Percentiles rank a stretch among this genome's conserved stretches.
Conservation (phyloP, 805 yeast species). For the Cyberlindnera mississippiensis region DNA sequence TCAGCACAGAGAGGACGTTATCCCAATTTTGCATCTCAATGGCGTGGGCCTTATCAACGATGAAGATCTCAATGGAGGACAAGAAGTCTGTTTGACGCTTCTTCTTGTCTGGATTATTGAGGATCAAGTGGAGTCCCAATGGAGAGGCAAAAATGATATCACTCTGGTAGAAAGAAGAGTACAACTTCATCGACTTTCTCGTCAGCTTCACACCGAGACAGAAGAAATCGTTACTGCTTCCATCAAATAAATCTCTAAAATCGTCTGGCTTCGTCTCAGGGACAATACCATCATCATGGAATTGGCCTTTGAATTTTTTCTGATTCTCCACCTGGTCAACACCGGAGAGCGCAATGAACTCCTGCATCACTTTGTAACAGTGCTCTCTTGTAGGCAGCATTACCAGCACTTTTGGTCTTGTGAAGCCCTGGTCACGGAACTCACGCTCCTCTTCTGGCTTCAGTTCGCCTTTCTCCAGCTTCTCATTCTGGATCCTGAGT, state of each 20-base stretch:
- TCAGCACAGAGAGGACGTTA: conserved; percentile 64
- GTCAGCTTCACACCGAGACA: conserved; percentile 89
- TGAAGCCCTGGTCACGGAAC: conserved; percentile 89
- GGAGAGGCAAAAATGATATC: conserved; percentile 92
- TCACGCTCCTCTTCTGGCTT: conserved; percentile 50
- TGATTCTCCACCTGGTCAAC: conserved; percentile 77
- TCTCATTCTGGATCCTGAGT: conserved; percentile 40
- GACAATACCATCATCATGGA: conserved; percentile 46
- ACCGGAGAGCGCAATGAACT: conserved; percentile 58
- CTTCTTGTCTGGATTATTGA: conserved; percentile 57
- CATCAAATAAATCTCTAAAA: conserved; percentile 73
- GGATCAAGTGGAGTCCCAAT: conserved; percentile 74
- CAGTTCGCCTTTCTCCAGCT: conserved; percentile 31
- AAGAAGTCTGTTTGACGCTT: conserved; percentile 75
- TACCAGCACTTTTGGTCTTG: conserved; percentile 84
- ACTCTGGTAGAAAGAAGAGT: conserved; percentile 76
- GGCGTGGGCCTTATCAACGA: conserved; percentile 82
- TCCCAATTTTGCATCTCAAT: conserved; percentile 92
- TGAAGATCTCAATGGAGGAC: conserved; percentile 78
- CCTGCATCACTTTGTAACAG: conserved; percentile 64
- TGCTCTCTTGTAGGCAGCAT: conserved; percentile 80
- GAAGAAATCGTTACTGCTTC: conserved; percentile 89
- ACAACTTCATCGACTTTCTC: conserved; percentile 79
- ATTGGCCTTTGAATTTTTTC: conserved; percentile 69
- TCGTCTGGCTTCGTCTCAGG: conserved; percentile 70